Base-by-base conservation (phyloP, 2,329 filamentous ascomycete species). In the Aureobasidium sp. region DNA sequence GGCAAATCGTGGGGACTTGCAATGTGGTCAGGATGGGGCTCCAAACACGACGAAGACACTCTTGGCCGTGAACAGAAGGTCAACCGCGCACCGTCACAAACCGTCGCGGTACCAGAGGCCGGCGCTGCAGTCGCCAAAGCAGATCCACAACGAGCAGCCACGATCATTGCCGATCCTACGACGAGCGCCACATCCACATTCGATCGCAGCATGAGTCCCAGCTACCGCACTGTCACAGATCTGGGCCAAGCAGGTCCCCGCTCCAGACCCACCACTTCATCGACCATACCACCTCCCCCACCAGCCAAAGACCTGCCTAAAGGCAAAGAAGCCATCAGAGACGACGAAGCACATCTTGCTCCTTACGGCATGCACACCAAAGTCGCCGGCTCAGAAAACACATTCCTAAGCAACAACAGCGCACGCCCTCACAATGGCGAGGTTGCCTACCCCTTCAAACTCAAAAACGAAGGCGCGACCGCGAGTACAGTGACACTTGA, bases 21-120 rank as follows among this genome's bases (percentile, higher is more conserved):
- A 2, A 77, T 97, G 66, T 97, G 93, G 93, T 89, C 86, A 55
- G 79, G 87, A 1, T 95, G 91, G 89, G 91, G 90, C 15, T 92
- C 88, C 49, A 95, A 89, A 71, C 91, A 97, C 70, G 94, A 97
- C 71, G 84, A 93, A 73, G 81, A 81, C 65, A 89, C 88, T 0
- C 80, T 95, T n/a, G 77, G 79, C 51, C 77, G 84, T 3, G 84
- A 87, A 70, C 73, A 82, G 58, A 79, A 80, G 65, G 80, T 80
- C 37, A 52, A 0, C 78, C 80, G 36, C 2, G 34, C n/a, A 14
- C 58, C 58, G 15, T 56, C 60, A 11, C 49, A 55, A 20, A 31
- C 60, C 6, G 51, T 55, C n/a, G 49, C 41, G 6, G 27, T 56
- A 11, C 60, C 60, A 17, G 41, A 62, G 31, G 60, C n/a, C n/a